Evolutionary conservation across 208 protist species (phyloP).

Genomic region (Vickermania spadyakhi): DNA sequence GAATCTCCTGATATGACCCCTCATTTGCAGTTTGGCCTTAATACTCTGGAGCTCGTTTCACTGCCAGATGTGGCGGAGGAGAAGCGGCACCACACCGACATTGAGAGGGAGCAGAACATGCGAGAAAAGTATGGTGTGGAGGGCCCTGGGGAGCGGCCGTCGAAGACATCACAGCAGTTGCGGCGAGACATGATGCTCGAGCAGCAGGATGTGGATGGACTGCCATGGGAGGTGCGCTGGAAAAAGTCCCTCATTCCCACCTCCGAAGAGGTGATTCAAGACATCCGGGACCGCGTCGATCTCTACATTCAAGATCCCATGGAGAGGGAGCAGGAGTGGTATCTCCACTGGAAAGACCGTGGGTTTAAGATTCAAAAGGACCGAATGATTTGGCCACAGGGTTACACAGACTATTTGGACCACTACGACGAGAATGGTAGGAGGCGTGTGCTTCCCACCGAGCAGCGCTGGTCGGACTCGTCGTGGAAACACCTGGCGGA

Average conservation of each 20-base stretch:
- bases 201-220: slow-evolving; percentile 83
- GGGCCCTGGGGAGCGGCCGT: slow-evolving; percentile 73
- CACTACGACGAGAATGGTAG: slow-evolving; percentile 84
- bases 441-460: slow-evolving; percentile 70
- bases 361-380: slow-evolving; percentile 84
- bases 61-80: slow-evolving; percentile 53
- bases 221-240: slow-evolving; percentile 88
- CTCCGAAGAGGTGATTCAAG: slow-evolving; percentile 82
- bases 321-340: slow-evolving; percentile 86
- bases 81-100: slow-evolving; percentile 42
- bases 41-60: slow-evolving; percentile 65
- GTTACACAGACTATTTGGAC: slow-evolving; percentile 88
- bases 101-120: slow-evolving; percentile 78
- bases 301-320: slow-evolving; percentile 84
- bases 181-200: slow-evolving; percentile 77
- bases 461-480: slow-evolving; percentile 83
- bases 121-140: slow-evolving; percentile 49
- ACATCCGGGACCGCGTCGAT: slow-evolving; percentile 84
- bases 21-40: slow-evolving; percentile 69
- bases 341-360: slow-evolving; percentile 85
- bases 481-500: slow-evolving; percentile 88
- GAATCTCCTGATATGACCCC: slow-evolving; percentile 70
- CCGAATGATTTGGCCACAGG: slow-evolving; percentile 88
- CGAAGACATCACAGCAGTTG: slow-evolving; percentile 57
- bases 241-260: slow-evolving; percentile 75